phyloP scores from a whole-genome alignment of 495 filamentous ascomycete species.

The Tetracladium setigerum region DNA sequence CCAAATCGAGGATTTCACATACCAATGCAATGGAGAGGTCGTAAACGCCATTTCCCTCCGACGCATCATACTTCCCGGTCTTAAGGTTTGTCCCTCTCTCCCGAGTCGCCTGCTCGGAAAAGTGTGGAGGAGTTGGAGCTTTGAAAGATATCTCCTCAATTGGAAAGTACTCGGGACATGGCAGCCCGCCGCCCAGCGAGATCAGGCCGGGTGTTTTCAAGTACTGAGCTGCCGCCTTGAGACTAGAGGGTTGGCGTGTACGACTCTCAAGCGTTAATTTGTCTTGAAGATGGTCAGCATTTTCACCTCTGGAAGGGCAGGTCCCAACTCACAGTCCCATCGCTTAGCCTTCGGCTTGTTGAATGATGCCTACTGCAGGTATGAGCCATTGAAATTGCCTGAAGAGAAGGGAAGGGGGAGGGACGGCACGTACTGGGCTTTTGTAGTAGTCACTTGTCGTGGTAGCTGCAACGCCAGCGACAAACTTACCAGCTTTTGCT shows the following conservation, averaged over 20 bases:
- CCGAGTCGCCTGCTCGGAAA: constrained; percentile 56
- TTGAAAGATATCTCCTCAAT: constrained; percentile 62
- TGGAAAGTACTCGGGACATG: constrained; percentile 84
- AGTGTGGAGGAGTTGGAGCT: constrained; percentile 57
- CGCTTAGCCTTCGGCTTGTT: constrained; percentile 73
- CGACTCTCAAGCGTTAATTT: constrained; percentile 49
- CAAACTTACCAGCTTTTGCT: constrained; percentile 56
- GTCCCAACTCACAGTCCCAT: constrained; percentile 66
- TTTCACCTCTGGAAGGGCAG: constrained; percentile 21
- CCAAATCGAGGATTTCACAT: background rate
- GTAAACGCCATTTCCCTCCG: constrained; percentile 54
- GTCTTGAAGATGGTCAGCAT: constrained; percentile 28
- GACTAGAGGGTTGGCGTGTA: constrained; percentile 48
- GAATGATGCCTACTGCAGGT: constrained; percentile 21
- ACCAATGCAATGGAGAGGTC: constrained; percentile 29
- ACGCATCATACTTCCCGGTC: constrained; percentile 76
- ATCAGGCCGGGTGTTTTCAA: constrained; percentile 70
- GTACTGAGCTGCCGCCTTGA: constrained; percentile 73
- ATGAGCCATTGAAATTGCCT: background rate
- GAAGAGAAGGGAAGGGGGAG: background rate
- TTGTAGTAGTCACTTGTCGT: constrained; percentile 83
- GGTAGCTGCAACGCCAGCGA: constrained; percentile 68
- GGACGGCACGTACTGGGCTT: constrained; percentile 47
- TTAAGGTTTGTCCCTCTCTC: constrained; percentile 44
- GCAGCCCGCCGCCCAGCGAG: constrained; percentile 87